Conservation (phyloP, 106 monocot genomes). For the Dendrobium chrysotoxum region DNA sequence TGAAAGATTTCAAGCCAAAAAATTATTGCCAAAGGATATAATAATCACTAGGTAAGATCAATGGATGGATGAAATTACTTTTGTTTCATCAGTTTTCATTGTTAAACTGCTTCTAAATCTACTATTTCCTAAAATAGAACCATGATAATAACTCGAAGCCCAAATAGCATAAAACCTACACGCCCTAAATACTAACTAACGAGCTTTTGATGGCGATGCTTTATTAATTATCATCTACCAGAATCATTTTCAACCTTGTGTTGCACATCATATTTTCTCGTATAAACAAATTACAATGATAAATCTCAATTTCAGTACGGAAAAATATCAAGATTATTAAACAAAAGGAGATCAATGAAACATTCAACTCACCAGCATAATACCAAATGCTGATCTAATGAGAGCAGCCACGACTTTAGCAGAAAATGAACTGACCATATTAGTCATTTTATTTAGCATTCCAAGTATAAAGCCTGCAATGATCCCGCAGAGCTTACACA, state of each 20-base stretch:
- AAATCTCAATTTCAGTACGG: not conserved
- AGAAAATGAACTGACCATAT: constrained; percentile 41
- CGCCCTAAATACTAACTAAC: too few species aligned
- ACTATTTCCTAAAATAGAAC: too few species aligned
- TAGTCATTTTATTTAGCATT: constrained; percentile 32
- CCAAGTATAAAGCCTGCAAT: constrained; percentile 16
- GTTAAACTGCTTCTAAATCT: too few species aligned
- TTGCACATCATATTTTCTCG: not conserved
- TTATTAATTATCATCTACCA: not conserved
- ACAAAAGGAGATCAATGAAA: too few species aligned
- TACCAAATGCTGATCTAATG: constrained; percentile 49
- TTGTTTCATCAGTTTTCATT: too few species aligned
- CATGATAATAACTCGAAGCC: too few species aligned
- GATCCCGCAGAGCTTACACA: constrained; percentile 20
- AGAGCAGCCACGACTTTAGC: constrained; percentile 34
- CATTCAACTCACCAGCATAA: constrained; percentile 45
- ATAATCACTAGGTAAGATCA: too few species aligned
- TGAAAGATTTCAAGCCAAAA: too few species aligned
- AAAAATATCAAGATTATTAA: too few species aligned
- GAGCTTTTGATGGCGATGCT: not conserved
- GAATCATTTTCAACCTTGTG: not conserved
- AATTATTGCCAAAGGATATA: too few species aligned
- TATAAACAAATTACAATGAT: not conserved
- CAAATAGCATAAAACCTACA: too few species aligned
- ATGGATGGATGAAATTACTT: too few species aligned